phyloP scores from a whole-genome alignment of 208 protist species.

The Dictyostelium gargantuum region DNA sequence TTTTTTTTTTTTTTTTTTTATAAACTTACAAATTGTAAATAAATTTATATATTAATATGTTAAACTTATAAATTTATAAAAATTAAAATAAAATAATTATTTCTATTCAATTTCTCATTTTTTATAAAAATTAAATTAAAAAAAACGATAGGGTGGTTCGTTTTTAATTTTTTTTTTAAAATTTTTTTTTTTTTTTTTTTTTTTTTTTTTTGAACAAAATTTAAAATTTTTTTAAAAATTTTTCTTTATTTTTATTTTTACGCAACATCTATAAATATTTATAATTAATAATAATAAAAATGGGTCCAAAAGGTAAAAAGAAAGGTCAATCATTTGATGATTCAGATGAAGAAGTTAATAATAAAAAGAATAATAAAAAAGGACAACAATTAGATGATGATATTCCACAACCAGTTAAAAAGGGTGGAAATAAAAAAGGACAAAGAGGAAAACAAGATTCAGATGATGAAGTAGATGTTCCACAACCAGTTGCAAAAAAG shows the following conservation, averaged over 20 bases:
- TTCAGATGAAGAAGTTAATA: slow-evolving; percentile 40
- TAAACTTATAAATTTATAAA: too few species aligned
- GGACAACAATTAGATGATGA: not conserved
- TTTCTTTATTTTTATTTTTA: too few species aligned
- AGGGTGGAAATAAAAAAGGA: slow-evolving; percentile 20
- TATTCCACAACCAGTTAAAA: slow-evolving; percentile 22
- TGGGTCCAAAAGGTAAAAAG: slow-evolving; percentile 28
- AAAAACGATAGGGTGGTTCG: too few species aligned
- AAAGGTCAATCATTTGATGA: slow-evolving; percentile 4
- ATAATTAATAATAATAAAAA: not conserved
- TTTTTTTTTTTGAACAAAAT: not conserved
- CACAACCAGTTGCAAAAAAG: slow-evolving; percentile 16
- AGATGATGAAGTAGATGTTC: not conserved
- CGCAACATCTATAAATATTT: not conserved
- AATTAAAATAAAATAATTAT: too few species aligned
- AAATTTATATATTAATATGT: too few species aligned
- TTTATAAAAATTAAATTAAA: too few species aligned
- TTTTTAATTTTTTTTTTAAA: not conserved
- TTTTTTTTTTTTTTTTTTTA: too few species aligned
- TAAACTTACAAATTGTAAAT: too few species aligned
- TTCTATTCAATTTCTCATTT: too few species aligned
- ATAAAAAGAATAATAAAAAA: not conserved
- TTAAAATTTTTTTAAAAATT: not conserved
- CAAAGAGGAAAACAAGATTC: not conserved
- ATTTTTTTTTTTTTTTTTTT: not conserved